Evolutionary conservation across 306 rosid genomes (phyloP).

Genomic region (Begonia masoniana): DNA sequence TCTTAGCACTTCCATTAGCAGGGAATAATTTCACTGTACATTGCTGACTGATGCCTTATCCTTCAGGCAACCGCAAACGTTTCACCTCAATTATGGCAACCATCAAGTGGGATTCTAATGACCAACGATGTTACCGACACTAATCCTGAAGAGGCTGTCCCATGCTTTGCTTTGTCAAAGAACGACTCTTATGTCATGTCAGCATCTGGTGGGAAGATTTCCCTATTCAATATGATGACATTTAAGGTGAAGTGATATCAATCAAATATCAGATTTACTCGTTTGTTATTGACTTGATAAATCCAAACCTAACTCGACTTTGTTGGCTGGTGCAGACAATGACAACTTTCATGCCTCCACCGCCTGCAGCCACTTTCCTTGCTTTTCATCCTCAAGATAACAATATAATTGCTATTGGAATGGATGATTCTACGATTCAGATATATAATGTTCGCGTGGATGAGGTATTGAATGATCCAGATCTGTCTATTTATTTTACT

Average conservation of each 20-base stretch:
- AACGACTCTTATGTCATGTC: slow-evolving; percentile 98
- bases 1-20: not conserved
- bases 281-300: slow-evolving; percentile 1
- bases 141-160: slow-evolving; percentile 74
- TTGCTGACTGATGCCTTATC: slow-evolving; percentile 14
- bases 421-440: slow-evolving; percentile 96
- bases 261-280: not conserved
- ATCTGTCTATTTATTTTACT: no score
- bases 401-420: slow-evolving; percentile 92
- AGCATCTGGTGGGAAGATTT: slow-evolving; percentile 94
- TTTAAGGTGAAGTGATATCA: slow-evolving; percentile 48
- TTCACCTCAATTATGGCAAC: slow-evolving; percentile 88
- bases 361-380: slow-evolving; percentile 96
- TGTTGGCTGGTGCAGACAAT: slow-evolving; percentile 60
- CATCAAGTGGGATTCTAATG: slow-evolving; percentile 91
- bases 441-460: slow-evolving; percentile 90
- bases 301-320: slow-evolving; percentile 16
- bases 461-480: slow-evolving; percentile 36
- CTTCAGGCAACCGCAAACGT: slow-evolving; percentile 79
- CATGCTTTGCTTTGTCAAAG: slow-evolving; percentile 90
- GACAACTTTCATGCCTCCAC: slow-evolving; percentile 98
- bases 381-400: slow-evolving; percentile 98
- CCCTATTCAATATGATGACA: slow-evolving; percentile 96
- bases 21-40: slow-evolving; percentile 8
- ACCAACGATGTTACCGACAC: slow-evolving; percentile 65